phyloP scores from a whole-genome alignment of 179 eudicot genomes.

The Beta lomatogona region DNA sequence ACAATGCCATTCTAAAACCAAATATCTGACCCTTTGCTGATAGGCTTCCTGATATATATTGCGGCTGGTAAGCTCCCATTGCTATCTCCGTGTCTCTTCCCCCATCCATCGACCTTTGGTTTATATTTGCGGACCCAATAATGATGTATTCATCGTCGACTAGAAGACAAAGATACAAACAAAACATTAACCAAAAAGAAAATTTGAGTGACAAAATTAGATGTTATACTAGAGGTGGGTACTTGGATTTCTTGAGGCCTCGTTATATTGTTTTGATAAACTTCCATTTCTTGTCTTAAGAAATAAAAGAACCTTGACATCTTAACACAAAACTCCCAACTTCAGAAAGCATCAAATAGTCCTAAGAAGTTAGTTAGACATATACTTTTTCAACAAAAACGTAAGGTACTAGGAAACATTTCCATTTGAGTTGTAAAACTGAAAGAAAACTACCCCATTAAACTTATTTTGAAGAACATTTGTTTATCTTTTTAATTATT shows the following conservation, averaged over 20 bases:
- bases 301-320: not conserved
- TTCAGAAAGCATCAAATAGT: not conserved
- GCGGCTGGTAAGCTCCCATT: conserved; percentile 79
- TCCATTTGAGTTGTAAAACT: not conserved
- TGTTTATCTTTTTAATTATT: not conserved
- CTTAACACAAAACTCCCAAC: not conserved
- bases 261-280: not conserved
- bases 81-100: conserved; percentile 80
- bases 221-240: not conserved
- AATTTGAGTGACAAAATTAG: not conserved
- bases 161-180: conserved; percentile 22
- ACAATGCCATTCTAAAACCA: conserved; percentile 61
- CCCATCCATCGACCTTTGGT: conserved; percentile 87
- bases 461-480: not conserved
- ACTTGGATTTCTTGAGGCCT: not conserved
- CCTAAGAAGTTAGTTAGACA: not conserved
- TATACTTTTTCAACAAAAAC: not conserved
- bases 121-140: conserved; percentile 79
- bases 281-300: not conserved
- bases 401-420: not conserved
- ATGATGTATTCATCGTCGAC: conserved; percentile 87
- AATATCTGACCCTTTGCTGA: conserved; percentile 50
- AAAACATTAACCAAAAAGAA: not conserved
- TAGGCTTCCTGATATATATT: conserved; percentile 38
- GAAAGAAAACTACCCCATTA: not conserved